A percentile compares a stretch with the other conserved stretches of the same genome.
Conservation (phyloP, 2,329 filamentous ascomycete species). For the Emmonsia crescens region DNA sequence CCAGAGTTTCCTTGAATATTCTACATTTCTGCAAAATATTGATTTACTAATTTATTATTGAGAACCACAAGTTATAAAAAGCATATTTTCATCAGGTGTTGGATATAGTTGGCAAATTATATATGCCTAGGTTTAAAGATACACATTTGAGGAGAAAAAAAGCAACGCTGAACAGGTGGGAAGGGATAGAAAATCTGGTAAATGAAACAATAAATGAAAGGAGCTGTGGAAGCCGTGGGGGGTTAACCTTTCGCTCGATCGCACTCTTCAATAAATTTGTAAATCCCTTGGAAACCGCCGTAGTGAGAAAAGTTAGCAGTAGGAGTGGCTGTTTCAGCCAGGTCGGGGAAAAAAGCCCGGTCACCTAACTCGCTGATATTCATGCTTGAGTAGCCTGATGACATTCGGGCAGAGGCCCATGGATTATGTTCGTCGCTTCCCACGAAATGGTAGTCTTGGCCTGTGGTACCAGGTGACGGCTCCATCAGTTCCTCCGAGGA, state of each 20-base stretch:
- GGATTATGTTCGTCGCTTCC: conserved; percentile 41
- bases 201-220: conserved; percentile 4
- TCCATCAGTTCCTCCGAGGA: conserved; percentile 28
- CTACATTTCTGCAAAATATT: neutral
- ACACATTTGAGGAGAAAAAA: neutral
- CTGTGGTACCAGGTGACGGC: conserved; percentile 18
- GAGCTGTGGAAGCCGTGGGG: conserved; percentile 13
- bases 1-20: neutral
- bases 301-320: conserved; percentile 39
- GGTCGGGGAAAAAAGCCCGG: conserved; percentile 29
- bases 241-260: conserved; percentile 38
- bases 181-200: neutral
- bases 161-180: neutral
- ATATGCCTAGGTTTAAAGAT: neutral
- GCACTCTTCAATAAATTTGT: conserved; percentile 54
- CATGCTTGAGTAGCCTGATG: conserved; percentile 48
- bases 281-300: conserved; percentile 55
- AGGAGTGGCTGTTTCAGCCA: conserved; percentile 25
- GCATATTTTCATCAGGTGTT: neutral
- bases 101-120: neutral
- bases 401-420: conserved; percentile 34
- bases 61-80: neutral
- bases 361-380: conserved; percentile 42
- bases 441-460: conserved; percentile 30
- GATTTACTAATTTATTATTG: neutral